Conservation (phyloP, 495 filamentous ascomycete genomes). For the Neurospora sp. region DNA sequence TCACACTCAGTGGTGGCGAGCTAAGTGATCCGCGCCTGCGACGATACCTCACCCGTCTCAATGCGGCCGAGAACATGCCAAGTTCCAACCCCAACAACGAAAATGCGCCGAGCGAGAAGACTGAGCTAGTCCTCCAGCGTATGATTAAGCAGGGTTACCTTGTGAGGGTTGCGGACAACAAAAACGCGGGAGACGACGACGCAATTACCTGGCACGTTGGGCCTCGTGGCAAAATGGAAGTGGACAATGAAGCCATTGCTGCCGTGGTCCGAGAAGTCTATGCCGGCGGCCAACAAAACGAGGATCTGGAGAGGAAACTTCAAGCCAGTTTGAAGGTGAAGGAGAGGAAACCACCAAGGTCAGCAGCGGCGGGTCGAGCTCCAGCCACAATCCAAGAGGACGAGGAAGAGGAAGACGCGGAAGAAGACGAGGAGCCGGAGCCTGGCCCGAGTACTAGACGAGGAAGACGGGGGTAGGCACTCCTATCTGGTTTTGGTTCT, state of each 20-base stretch:
- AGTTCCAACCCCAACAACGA: slow-evolving; percentile 36
- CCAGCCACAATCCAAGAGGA: slow-evolving; percentile 4
- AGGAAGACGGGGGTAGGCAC: slow-evolving; percentile 6
- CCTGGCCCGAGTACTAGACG: slow-evolving; percentile 14
- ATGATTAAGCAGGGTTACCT: slow-evolving; percentile 80
- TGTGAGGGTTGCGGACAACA: slow-evolving; percentile 55
- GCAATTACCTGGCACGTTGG: slow-evolving; percentile 68
- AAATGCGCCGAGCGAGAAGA: slow-evolving; percentile 55
- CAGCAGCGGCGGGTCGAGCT: not conserved
- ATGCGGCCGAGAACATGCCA: slow-evolving; percentile 59
- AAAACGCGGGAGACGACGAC: slow-evolving; percentile 52
- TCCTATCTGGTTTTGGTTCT: not conserved
- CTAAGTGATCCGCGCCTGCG: slow-evolving; percentile 64
- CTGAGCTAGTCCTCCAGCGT: slow-evolving; percentile 61
- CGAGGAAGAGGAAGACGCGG: slow-evolving; percentile 8
- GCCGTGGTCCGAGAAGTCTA: slow-evolving; percentile 56
- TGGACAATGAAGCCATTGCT: slow-evolving; percentile 61
- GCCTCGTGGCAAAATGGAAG: slow-evolving; percentile 76
- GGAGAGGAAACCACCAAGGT: slow-evolving; percentile 16
- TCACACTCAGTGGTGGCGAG: slow-evolving; percentile 56
- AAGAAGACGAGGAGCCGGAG: slow-evolving; percentile 7
- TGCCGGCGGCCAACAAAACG: slow-evolving; percentile 27
- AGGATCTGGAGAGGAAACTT: slow-evolving; percentile 44
- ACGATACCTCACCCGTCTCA: slow-evolving; percentile 64
- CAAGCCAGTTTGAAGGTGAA: slow-evolving; percentile 44